Evolutionary conservation across 305 asterid species (phyloP).

Genomic region (Fraxinus nigra): DNA sequence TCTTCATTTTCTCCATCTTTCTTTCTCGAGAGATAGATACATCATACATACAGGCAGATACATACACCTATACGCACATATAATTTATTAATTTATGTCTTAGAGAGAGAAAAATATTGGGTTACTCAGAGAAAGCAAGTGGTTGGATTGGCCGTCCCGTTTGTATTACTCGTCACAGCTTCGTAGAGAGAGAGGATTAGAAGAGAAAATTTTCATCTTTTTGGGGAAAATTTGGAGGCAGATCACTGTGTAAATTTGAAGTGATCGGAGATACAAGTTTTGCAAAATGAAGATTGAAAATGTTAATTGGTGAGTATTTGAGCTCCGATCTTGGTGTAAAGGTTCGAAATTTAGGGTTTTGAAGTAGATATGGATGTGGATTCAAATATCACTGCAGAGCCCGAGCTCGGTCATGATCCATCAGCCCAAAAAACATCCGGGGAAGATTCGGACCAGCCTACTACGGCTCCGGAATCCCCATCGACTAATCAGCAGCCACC

Average conservation of each 20-base stretch:
- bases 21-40: not conserved
- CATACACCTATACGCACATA: not conserved
- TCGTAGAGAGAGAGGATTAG: constrained; percentile 14
- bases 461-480: constrained; percentile 42
- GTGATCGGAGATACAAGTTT: constrained; percentile 47
- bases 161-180: constrained; percentile 26
- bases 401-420: constrained; percentile 60
- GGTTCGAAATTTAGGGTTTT: constrained; percentile 52
- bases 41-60: not conserved
- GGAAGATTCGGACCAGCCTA: constrained; percentile 40
- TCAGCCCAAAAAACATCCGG: not conserved
- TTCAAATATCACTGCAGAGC: constrained; percentile 70
- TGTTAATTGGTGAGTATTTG: constrained; percentile 45
- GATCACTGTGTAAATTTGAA: not conserved
- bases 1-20: constrained; percentile 18
- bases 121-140: constrained; percentile 34
- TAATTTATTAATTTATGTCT: not conserved
- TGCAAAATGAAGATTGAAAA: constrained; percentile 48
- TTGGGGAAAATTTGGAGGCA: constrained; percentile 5
- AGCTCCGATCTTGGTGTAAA: constrained; percentile 60
- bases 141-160: constrained; percentile 36
- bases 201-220: not conserved
- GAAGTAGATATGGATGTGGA: constrained; percentile 70
- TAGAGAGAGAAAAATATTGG: constrained; percentile 19
- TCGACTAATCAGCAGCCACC: constrained; percentile 39